A percentile compares a stretch with the other conserved stretches of the same genome.
Evolutionary conservation across 1,139 yeast species (phyloP).

Genomic region (Diutina neorugosa): DNA sequence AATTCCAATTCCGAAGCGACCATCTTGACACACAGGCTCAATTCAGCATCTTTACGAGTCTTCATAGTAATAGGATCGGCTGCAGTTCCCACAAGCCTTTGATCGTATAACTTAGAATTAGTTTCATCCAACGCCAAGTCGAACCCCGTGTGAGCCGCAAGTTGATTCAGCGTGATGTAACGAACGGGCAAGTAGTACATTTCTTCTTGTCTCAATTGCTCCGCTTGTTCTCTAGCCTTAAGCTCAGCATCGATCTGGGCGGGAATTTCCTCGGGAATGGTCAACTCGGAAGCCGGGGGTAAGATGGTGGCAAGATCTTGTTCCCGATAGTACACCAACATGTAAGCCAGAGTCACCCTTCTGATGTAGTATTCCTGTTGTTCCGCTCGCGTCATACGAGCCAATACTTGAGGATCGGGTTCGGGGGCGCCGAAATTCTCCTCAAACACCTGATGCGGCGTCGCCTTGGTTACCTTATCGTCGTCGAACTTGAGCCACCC

Average conservation of each 20-base stretch:
- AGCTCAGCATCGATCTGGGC: conserved; percentile 51
- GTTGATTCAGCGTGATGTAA: conserved; percentile 39
- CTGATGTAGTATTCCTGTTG: conserved; percentile 54
- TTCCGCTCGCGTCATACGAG: conserved; percentile 42
- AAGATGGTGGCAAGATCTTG: conserved; percentile 45
- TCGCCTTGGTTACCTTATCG: conserved; percentile 83
- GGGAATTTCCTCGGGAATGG: conserved; percentile 60
- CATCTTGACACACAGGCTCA: conserved; percentile 36
- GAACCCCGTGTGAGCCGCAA: conserved; percentile 55
- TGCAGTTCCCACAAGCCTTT: conserved; percentile 22
- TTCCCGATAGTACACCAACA: conserved; percentile 86
- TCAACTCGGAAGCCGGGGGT: conserved; percentile 34
- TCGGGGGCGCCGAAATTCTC: conserved; percentile 84
- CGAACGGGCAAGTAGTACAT: conserved; percentile 57
- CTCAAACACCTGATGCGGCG: conserved; percentile 74
- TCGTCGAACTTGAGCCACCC: conserved; percentile 92
- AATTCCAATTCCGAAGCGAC: conserved; percentile 35
- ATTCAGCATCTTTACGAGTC: conserved; percentile 46
- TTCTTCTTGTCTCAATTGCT: conserved; percentile 65
- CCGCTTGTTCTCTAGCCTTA: conserved; percentile 41
- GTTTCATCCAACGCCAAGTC: conserved; percentile 58
- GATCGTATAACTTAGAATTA: conserved; percentile 26
- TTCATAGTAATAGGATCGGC: conserved; percentile 33
- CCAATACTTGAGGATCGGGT: conserved; percentile 32
- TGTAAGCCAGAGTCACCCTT: conserved; percentile 88